phyloP scores from a whole-genome alignment of 2,329 filamentous ascomycete genomes.

The Didymella keratinophila region DNA sequence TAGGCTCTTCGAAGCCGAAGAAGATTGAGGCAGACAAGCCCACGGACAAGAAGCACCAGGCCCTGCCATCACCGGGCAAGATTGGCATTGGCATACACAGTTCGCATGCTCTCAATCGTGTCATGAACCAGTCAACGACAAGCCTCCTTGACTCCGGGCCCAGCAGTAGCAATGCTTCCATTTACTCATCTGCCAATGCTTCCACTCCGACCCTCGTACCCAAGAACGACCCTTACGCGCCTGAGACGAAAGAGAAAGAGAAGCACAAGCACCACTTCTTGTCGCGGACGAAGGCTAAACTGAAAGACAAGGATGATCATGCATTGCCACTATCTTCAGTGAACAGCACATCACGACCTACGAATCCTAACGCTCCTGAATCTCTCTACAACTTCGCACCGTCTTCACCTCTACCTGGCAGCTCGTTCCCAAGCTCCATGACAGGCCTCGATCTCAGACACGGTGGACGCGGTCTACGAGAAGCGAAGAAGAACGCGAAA shows the following conservation, averaged over 20 bases:
- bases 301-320: constrained; percentile 73
- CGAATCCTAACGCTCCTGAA: constrained; percentile 76
- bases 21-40: constrained; percentile 76
- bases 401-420: constrained; percentile 71
- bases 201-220: constrained; percentile 80
- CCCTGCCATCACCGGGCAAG: constrained; percentile 70
- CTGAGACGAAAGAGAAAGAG: constrained; percentile 71
- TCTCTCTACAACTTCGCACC: constrained; percentile 83
- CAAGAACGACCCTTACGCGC: constrained; percentile 50
- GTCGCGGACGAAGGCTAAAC: constrained; percentile 79
- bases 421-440: constrained; percentile 80
- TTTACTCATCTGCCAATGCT: constrained; percentile 79
- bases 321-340: constrained; percentile 77
- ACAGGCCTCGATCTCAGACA: constrained; percentile 81
- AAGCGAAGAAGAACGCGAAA: constrained; percentile 70
- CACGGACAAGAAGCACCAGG: constrained; percentile 65
- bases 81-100: constrained; percentile 72
- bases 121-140: constrained; percentile 72
- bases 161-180: constrained; percentile 66
- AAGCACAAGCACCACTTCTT: constrained; percentile 76
- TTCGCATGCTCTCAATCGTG: constrained; percentile 68
- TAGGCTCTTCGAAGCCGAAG: constrained; percentile 64
- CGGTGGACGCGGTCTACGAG: constrained; percentile 76
- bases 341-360: constrained; percentile 77
- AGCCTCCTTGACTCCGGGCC: constrained; percentile 68